Base-by-base conservation (phyloP, 352 stramenopile species). In the Phytophthora pluvialis region DNA sequence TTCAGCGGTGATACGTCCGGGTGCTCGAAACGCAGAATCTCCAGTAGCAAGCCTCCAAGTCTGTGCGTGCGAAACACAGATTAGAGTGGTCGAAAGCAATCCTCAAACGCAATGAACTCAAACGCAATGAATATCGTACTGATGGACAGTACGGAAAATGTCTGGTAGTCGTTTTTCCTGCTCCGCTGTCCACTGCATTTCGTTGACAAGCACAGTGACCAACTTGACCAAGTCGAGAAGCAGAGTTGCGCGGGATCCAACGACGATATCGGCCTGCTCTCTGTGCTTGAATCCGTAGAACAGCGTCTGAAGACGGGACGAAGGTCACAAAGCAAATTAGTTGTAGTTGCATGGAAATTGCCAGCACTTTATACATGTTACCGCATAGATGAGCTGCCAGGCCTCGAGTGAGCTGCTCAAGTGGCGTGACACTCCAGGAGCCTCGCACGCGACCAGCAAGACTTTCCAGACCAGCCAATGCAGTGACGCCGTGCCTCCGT, bases 391-490 rank as follows among this genome's bases (percentile, higher is more conserved):
- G 3, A 82, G 64, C 25, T 73, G 47, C 83, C 83, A 91, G 0
- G 61, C 52, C 3, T 81, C 60, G 1, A 67, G 35, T 12, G 78
- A 78, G 13, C 50, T 48, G 31, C 48, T 67, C 11, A 89, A 67
- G 26, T 56, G 38, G 2, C 57, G 52, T 12, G 73, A 60, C 31
- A 80, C 60, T 32, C 70, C 56, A 13, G 67, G 40, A 4, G 78
- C 60, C 58, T 86, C 80, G 40, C 80, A 88, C 3, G 72, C 68
- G 0, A 90, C 77, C 5, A 91, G 63, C 33, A 89, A 36, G 10
- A 75, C 32, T 61, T 89, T 88, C 83, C 83, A 92, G 21, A 86
- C 52, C 43, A 92, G 69, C 45, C 78, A 49, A 15, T 89, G 81
- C 35, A 76, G 72, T 11, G 81, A 78, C 2, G 71, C 61, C 0